Evolutionary conservation across 1,139 yeast genomes (phyloP), one percentile per base, ranked within the genome.

Genomic region (Sugiyamaella xylanicola): DNA sequence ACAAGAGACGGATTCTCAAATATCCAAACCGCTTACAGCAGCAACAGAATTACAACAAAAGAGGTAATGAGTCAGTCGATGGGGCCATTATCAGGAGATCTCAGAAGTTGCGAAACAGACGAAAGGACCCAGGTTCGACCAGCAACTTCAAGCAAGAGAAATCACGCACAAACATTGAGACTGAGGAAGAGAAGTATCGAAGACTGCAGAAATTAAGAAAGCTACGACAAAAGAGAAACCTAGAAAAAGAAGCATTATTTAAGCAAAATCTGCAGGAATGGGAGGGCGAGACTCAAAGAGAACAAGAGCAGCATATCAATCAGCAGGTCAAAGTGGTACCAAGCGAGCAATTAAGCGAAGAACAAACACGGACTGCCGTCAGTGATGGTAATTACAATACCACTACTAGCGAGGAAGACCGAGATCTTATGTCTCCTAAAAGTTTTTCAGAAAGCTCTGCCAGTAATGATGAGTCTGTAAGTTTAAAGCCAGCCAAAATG

Each of bases 31-130:
- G 17, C 21, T 16, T 21, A 11, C 19, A 39, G 3, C 8, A 15
- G 22, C 45, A n/a, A 11, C 15, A 41, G 25, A 17, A 48, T 7
- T 15, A 21, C 22, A 19, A 22, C 1, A 5, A 36, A 16, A n/a
- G 2, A 8, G 22, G 19, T 2, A 11, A 35, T 20, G 42, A 19
- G 2, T 7, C 36, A 35, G 29, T 46, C 13, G 52, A 39, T 17
- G 45, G 52, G 19, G 51, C 39, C 7, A 25, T 48, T 32, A 39
- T 48, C 21, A 17, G 20, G 16, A 42, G 50, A 5, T 36, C 45
- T 9, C 20, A 17, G 21, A 41, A 48, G 19, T 11, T 48, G 27
- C 21, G 41, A 27, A 42, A 40, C 27, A 40, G 52, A 40, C 16
- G 39, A 27, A 48, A 43, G 9, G 40, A 36, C 13, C 22, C 27